Evolutionary conservation across 2,329 filamentous ascomycete species (phyloP), one percentile per base, ranked within the genome.

Genomic region (Chaetomium olivaceum): DNA sequence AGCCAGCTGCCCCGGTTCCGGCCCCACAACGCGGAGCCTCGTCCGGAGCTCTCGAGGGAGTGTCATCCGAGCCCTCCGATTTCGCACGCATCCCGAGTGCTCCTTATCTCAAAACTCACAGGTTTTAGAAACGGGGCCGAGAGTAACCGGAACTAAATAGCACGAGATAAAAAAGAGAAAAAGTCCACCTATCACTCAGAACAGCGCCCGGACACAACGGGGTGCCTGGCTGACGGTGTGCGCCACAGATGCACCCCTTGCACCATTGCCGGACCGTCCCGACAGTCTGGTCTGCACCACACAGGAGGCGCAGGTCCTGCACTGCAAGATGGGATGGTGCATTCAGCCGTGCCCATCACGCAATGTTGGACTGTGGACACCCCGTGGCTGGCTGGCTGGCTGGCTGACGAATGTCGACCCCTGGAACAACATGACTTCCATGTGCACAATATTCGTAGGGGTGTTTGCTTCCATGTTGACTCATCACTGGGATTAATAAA

Each of bases 31-130:
- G 36, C 62, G 62, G 62, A 55, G 57, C 11, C 14, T 52, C 31
- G 23, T 39, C 62, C 62, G 62, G 62, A 56, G 46, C 33, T 29
- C 9, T 11, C 6, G 11, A 9, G 8, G 29, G 6, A 51, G 29
- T 50, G 33, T 33, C 48, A 60, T 50, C 57, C 57, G 50, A n/a
- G 12, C 14, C 50, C 62, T 64, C 62, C 62, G 57, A 52, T 60
- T 27, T 64, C 57, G 62, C 62, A 56, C 46, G 5, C 39, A 48
- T 55, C 19, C n/a, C 19, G 19, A 19, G 19, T 23, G 29, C n/a
- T 39, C 19, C 52, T 39, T 52, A 52, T 51, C 46, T 33, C 33
- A 21, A 56, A 4, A n/a, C 21, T 43, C 55, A 4, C 7, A 23
- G 8, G n/a, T 12, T 7, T 48, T 8, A 23, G 23, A n/a, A 23